Base-by-base conservation (phyloP, 805 yeast genomes). In the Saccharomyces paradoxus region DNA sequence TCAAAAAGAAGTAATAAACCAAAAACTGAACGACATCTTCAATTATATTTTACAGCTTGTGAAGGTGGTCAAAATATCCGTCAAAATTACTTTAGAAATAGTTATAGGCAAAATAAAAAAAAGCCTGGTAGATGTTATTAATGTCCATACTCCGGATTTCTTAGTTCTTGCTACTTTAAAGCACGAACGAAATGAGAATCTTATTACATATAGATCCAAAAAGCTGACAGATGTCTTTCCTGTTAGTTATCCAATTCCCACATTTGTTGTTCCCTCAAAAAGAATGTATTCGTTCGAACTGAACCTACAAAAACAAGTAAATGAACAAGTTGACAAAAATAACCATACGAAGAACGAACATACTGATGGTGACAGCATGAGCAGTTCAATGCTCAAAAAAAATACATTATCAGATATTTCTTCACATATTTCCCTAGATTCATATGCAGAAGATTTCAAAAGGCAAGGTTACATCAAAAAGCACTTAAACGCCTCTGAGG, bases 31-130 rank as follows among this genome's bases (percentile, higher is more conserved):
- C 26, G 60, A 65, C 49, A 58, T 67, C 6, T 58, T 59, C 46
- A 58, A 57, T 17, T 64, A 63, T 56, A 63, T 63, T 24, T 56
- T 59, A 32, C 55, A 61, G 13, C 46, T 67, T 9, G 29, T 52
- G n/a, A 63, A 61, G 41, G 22, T 17, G 8, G 44, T 17, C 12
- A 37, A 37, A 37, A 21, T 21, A 8, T 55, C 63, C 6, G 58
- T 70, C n/a, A 70, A 69, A 50, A 53, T 69, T 13, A 68, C 72
- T 2, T 65, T 69, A 22, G 74, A 69, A 49, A 58, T 69, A n/a
- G 63, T 63, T 2, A 50, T 70, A 13, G 73, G 70, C 10, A 60
- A 58, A 41, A 63, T 67, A 0, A 56, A 56, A 28, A 56, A 63
- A 48, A 55, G 63, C 5, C 49, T 69, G 21, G 46, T 60, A 21